A percentile compares a stretch with the other conserved stretches of the same genome.
Evolutionary conservation across 805 yeast genomes (phyloP).

Genomic region (Geotrichum ghanense): DNA sequence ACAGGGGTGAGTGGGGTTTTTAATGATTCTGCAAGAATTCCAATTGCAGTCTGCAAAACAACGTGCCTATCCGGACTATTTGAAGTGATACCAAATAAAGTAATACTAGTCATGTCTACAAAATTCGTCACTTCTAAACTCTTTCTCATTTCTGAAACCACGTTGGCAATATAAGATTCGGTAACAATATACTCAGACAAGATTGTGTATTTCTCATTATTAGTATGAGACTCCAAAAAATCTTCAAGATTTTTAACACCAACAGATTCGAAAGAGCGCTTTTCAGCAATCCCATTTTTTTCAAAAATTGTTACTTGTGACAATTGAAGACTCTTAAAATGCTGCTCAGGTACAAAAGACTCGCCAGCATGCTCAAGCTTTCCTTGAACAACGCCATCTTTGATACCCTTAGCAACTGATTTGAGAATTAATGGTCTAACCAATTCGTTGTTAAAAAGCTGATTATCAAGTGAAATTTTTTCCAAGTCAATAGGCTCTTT

Average conservation of each 20-base stretch:
- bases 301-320: neutral
- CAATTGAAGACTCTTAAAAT: neutral
- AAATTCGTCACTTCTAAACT: neutral
- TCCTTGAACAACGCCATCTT: neutral
- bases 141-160: neutral
- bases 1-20: neutral
- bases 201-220: neutral
- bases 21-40: neutral
- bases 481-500: neutral
- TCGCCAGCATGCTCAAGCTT: slow-evolving; percentile 4
- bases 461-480: neutral
- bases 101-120: neutral
- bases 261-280: neutral
- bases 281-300: neutral
- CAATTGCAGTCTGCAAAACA: neutral
- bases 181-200: neutral
- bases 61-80: neutral
- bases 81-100: neutral
- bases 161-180: neutral
- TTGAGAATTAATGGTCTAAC: neutral
- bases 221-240: neutral
- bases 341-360: slow-evolving; percentile 4
- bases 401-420: neutral
- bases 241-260: neutral
- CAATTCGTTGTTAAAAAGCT: neutral